Base-by-base conservation (phyloP, 2,329 filamentous ascomycete genomes). In the Penicillium sp. region DNA sequence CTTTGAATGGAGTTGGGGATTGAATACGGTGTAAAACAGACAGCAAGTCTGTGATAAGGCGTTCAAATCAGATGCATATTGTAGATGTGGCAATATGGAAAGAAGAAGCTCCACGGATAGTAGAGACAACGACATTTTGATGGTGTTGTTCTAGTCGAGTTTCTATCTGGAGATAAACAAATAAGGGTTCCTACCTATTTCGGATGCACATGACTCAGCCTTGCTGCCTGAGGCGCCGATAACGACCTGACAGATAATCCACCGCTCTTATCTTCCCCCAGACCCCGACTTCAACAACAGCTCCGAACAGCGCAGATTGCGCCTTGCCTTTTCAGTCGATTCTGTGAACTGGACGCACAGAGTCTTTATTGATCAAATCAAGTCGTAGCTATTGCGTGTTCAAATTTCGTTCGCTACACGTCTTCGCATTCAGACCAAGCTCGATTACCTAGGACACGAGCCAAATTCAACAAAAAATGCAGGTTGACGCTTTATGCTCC, bases 231-330 rank as follows among this genome's bases (percentile, higher is more conserved):
- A 59, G 58, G 56, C 53, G 30, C 1, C 5, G n/a, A 51, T 16
- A 53, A 46, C 51, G 47, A 53, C 44, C 38, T 48, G 58, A 45
- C 54, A 57, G 56, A 51, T 59, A 56, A 56, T 36, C 53, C 44
- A 44, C 47, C 50, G 13, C 29, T 27, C 56, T 40, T 55, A 51
- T 51, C 51, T 49, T 49, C 27, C 51, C 51, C 51, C 51, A 32
- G 43, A 47, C 43, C 19, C 48, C 34, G 14, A 41, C 48, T 38
- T 30, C 39, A 46, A 51, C n/a, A 52, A 39, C 26, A 10, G 23
- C 14, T 29, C 26, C 13, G 14, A 39, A 50, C 47, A 45, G 18
- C 7, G 4, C n/a, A 39, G 29, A 44, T 39, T 23, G 26, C 13
- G 14, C 39, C 23, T 11, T 18, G 11, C 4, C 8, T 26, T 14